Conservation (phyloP, 345 rosid genomes). For the Bruguiera sexangula region DNA sequence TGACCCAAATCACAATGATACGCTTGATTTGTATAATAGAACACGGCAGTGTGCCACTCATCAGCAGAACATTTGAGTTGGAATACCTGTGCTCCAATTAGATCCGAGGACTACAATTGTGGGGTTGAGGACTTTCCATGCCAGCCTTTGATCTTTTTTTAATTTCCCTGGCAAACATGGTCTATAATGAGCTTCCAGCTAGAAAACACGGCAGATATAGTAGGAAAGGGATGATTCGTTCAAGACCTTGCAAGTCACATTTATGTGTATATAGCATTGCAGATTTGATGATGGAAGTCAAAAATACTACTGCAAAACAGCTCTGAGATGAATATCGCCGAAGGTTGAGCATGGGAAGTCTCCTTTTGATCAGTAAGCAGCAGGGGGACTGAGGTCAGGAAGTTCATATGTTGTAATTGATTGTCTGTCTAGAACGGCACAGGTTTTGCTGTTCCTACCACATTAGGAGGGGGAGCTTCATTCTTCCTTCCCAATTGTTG, state of each 20-base stretch:
- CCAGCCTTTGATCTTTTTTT: not conserved
- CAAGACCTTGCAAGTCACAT: conserved; percentile 4
- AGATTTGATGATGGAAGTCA: conserved; percentile 12
- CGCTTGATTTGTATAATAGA: conserved; percentile 65
- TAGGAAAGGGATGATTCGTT: not conserved
- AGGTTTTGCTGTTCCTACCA: conserved; percentile 7
- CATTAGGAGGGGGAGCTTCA: not conserved
- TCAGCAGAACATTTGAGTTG: conserved; percentile 34
- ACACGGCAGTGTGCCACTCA: conserved; percentile 40
- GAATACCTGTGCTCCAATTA: conserved; percentile 2
- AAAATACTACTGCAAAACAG: not conserved
- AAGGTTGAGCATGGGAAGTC: not conserved
- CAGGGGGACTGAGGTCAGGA: not conserved
- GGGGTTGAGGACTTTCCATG: not conserved
- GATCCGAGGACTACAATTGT: not conserved
- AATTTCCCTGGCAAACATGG: not conserved
- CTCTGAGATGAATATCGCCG: not conserved
- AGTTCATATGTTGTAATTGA: conserved; percentile 3
- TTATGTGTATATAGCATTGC: conserved; percentile 5
- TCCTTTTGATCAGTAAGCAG: not conserved
- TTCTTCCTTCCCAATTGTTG: not conserved
- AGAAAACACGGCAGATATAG: not conserved
- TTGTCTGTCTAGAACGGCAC: conserved; percentile 10
- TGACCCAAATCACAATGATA: conserved; percentile 73
- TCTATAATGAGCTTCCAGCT: not conserved